Base-by-base conservation (phyloP, 306 rosid species). In the Fragaria nilgerrensis region DNA sequence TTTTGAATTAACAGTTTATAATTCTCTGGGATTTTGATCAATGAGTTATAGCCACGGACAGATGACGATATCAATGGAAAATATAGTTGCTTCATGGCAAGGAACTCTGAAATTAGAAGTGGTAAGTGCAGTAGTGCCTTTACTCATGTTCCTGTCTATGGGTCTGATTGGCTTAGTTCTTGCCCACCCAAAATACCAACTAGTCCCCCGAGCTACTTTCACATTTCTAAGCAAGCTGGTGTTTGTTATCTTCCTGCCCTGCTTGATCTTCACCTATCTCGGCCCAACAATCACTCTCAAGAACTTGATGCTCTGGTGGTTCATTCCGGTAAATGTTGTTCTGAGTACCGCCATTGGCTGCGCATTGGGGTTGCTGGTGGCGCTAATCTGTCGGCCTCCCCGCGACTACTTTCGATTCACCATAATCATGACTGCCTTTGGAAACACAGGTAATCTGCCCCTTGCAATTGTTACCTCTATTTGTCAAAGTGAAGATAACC, bases 401-500 rank as follows among this genome's bases (percentile, higher is more conserved):
- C 96, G 87, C 0, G 79, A 78, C 72, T 81, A 84, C 43, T 88
- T 69, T 27, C 76, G 97, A 27, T 91, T 93, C 68, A 90, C 97
- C 55, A 44, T 93, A 23, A 90, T 93, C 75, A 83, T 88, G 88
- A 93, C 93, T 0, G 97, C 81, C 6, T 91, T 93, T 39, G 97
- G 96, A 45, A 93, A 91, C 84, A 93, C 97, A 0, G 97, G 98
- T 7, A 93, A 93, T 82, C 96, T 93, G 6, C 86, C 91, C 48
- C 93, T 93, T 68, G 92, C 97, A 9, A 72, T 93, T n/a, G 85
- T 93, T 43, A 82, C 87, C 22, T 90, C 96, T 70, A 88, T 91
- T 23, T 93, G 97, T 36, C 97, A 90, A 39, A 81, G 82, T 23
- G 56, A 64, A 2, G 85, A 87, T 45, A 88, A 83, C 75, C 91